Evolutionary conservation across 2,329 filamentous ascomycete genomes (phyloP), one percentile per base, ranked within the genome.

Genomic region (Microthyrium microscopicum): DNA sequence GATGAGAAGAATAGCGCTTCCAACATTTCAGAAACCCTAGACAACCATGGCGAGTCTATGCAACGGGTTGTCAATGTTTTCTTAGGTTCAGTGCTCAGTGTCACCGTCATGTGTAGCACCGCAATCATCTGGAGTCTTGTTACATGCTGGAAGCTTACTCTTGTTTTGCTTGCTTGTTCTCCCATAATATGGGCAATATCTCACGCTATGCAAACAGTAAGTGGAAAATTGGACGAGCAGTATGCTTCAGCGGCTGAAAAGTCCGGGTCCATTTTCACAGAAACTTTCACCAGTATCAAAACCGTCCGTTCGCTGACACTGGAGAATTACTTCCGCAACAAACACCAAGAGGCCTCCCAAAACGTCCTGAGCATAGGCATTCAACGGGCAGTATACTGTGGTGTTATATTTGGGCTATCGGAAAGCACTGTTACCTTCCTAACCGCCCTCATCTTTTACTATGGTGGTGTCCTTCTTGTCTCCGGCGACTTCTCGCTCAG

Each of bases 11-110:
- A 89, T 50, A 70, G 66, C 0, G 58, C 77, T 0, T 60, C 63
- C 1, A 62, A 64, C 2, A 62, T 95, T 26, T 72, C 66, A 1
- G 73, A 81, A 39, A 77, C 68, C 28, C 64, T 95, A 0, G 82
- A 92, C 45, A 69, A 77, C 12, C 80, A 82, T 44, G 79, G 77
- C 0, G 84, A 95, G 49, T 83, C 93, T 48, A 85, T 89, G 70
- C 70, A 80, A 6, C 84, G 81, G 43, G 58, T 95, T 0, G 64
- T 92, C 0, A 78, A 80, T 2, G 70, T 78, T 2, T 92, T 93
- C 46, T 64, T 76, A 1, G 77, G 78, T 1, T 70, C 78, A 34
- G 53, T 77, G 1, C 61, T 85, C 11, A 69, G 77, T 7, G 73
- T 79, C 3, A 48, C 62, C 1, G 54, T 71, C 33, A 85, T 92